phyloP scores from a whole-genome alignment of 208 protist genomes.

The Perkinsela sp. region DNA sequence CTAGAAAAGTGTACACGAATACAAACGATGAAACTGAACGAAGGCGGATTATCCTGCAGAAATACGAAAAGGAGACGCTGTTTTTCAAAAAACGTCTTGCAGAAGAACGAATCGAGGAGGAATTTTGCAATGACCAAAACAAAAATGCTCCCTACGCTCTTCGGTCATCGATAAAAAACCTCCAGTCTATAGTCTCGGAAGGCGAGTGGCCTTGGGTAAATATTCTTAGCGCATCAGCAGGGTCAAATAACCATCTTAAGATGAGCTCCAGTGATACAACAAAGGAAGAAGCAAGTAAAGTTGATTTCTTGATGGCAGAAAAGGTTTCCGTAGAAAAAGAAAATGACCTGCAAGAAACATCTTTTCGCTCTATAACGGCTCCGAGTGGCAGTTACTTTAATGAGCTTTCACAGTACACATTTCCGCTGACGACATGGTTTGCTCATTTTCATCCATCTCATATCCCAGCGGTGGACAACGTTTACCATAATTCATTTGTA shows the following conservation, averaged over 20 bases:
- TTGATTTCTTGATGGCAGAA: background rate
- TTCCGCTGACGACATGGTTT: background rate
- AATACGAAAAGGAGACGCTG: background rate
- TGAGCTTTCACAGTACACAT: background rate
- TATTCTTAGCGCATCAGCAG: background rate
- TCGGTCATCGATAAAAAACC: background rate
- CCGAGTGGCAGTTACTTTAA: background rate
- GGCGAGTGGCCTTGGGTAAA: background rate
- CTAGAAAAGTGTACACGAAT: background rate
- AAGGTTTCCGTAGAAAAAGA: no score
- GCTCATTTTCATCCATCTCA: background rate
- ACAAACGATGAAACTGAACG: background rate
- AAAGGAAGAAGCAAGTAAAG: background rate
- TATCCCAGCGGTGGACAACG: background rate
- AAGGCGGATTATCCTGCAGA: background rate
- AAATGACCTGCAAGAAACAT: no score
- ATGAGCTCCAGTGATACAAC: background rate
- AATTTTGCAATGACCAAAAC: background rate
- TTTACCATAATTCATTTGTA: background rate
- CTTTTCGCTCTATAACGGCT: background rate
- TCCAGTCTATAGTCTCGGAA: background rate
- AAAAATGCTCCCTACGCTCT: background rate
- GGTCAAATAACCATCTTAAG: background rate
- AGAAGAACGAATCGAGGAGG: background rate
- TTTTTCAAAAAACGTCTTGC: background rate